Evolutionary conservation across 352 stramenopile genomes (phyloP).

Genomic region (Pilasporangium apinafurcum): DNA sequence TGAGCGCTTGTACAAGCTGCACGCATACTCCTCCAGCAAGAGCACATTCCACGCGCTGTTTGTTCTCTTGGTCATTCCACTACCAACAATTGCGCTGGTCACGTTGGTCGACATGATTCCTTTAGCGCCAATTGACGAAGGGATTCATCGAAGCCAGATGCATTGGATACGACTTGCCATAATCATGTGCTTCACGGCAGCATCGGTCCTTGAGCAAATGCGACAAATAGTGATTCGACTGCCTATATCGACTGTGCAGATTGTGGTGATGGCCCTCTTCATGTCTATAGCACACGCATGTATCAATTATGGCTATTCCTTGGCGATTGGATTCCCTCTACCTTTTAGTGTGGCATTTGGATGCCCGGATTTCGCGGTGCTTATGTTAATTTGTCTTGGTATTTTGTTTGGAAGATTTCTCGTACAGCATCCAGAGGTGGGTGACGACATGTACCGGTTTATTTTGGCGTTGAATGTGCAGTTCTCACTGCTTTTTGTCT

Average conservation of each 20-base stretch:
- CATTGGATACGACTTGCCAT: constrained; percentile 7
- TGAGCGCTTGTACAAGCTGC: neutral
- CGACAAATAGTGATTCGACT: neutral
- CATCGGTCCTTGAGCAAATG: neutral
- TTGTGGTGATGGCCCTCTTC: neutral
- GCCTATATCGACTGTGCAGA: neutral
- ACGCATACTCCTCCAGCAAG: neutral
- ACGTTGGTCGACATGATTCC: constrained; percentile 5
- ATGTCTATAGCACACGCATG: constrained; percentile 4
- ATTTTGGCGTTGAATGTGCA: constrained; percentile 1
- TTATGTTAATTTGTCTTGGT: neutral
- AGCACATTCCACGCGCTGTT: neutral
- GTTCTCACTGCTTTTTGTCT: constrained; percentile 10
- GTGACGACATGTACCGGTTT: constrained; percentile 4
- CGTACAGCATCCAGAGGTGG: neutral
- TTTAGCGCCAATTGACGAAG: neutral
- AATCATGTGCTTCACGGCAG: neutral
- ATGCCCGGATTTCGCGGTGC: neutral
- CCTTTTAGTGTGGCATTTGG: constrained; percentile 20
- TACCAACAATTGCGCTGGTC: neutral
- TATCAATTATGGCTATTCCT: neutral
- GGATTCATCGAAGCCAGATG: neutral
- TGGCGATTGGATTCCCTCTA: constrained; percentile 20
- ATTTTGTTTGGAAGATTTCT: neutral
- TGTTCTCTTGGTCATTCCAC: neutral